Evolutionary conservation across 78 protist species (phyloP).

Genomic region (Dictyostelium discoideum): DNA sequence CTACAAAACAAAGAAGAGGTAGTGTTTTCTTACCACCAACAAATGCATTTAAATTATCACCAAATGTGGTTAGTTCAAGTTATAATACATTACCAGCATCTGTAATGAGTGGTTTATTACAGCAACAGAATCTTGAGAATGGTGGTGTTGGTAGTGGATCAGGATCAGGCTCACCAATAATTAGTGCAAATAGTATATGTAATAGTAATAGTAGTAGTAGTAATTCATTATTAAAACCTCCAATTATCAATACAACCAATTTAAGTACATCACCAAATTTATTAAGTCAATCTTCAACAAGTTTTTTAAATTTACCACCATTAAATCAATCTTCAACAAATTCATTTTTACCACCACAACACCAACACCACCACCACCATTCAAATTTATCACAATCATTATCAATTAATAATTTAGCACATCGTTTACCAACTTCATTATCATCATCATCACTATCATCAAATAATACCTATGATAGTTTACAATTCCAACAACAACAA

Average conservation of each 20-base stretch:
- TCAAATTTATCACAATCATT: neutral
- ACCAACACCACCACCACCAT: neutral
- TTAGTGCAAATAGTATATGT: neutral
- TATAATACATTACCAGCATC: conserved; percentile 24
- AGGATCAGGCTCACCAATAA: neutral
- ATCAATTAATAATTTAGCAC: neutral
- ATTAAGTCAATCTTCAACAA: conserved; percentile 2
- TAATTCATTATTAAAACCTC: neutral
- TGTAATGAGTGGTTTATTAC: neutral
- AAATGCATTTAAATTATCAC: neutral
- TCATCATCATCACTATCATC: neutral
- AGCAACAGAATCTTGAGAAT: neutral
- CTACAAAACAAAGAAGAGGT: neutral
- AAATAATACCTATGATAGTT: neutral
- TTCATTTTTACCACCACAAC: conserved; percentile 9
- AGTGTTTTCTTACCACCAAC: conserved; percentile 52
- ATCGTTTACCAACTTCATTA: neutral
- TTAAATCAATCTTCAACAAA: neutral
- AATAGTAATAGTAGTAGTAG: neutral
- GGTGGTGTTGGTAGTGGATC: neutral
- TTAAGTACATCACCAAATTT: neutral
- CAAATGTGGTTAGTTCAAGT: conserved; percentile 7
- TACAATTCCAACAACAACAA: neutral
- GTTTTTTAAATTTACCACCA: neutral
- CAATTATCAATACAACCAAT: neutral